Conservation (phyloP, 2,329 filamentous ascomycete genomes). For the Calycina herbarum region DNA sequence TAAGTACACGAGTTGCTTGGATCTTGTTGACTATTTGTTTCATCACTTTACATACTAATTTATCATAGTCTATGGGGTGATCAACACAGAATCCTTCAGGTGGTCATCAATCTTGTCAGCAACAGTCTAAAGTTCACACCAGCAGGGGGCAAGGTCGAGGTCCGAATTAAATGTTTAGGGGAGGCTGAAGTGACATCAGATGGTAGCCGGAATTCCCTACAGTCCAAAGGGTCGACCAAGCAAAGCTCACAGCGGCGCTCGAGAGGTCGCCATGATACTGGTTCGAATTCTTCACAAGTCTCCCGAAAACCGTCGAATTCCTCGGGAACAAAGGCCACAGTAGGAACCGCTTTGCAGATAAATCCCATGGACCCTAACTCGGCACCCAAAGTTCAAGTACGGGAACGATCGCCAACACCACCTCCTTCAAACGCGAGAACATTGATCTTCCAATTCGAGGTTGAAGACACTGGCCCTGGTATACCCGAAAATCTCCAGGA, state of each 20-base stretch:
- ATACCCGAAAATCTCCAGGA: slow-evolving; percentile 77
- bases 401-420: slow-evolving; percentile 59
- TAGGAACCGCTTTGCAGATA: slow-evolving; percentile 59
- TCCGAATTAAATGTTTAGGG: slow-evolving; percentile 73
- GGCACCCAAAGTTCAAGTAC: slow-evolving; percentile 40
- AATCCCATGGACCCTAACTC: slow-evolving; percentile 55
- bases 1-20: slow-evolving; percentile 12
- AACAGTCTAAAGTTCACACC: slow-evolving; percentile 93
- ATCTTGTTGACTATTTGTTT: neutral
- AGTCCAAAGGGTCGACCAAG: slow-evolving; percentile 29
- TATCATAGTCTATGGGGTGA: slow-evolving; percentile 74
- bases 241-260: slow-evolving; percentile 29
- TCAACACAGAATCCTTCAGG: slow-evolving; percentile 84
- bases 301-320: slow-evolving; percentile 43
- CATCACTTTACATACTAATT: neutral
- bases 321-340: slow-evolving; percentile 31
- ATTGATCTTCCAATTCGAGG: slow-evolving; percentile 83
- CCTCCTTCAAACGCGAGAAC: slow-evolving; percentile 62
- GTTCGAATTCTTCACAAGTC: slow-evolving; percentile 47
- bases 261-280: slow-evolving; percentile 31
- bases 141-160: slow-evolving; percentile 68
- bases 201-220: slow-evolving; percentile 32
- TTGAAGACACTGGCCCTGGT: slow-evolving; percentile 84
- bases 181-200: slow-evolving; percentile 44
- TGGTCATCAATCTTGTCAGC: slow-evolving; percentile 90